Percentiles rank a stretch among this genome's conserved stretches.
These are phyloP conservation scores for Cymbidium sinense DNA, from an alignment of 106 monocot genomes.

Conservation along the genomic window DNA sequence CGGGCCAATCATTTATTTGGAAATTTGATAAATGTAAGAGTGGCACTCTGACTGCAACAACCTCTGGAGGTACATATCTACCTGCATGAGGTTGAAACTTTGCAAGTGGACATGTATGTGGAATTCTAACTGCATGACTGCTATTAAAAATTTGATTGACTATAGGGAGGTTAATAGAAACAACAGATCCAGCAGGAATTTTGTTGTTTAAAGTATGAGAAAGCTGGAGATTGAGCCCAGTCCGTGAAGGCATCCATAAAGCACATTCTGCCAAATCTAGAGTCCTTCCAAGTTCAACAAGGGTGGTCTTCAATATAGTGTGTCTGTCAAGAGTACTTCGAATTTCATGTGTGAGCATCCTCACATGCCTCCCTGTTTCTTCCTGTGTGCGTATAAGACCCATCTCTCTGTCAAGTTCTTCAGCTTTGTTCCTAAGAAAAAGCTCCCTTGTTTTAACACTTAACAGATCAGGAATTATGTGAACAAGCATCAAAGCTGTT, in stretches of 20 bases:
- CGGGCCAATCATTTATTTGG: constrained; percentile 85
- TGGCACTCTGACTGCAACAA: constrained; percentile 73
- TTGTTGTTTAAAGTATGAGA: constrained; percentile 67
- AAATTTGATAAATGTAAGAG: constrained; percentile 86
- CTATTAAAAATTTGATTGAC: constrained; percentile 77
- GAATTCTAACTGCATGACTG: constrained; percentile 62
- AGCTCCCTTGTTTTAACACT: constrained; percentile 79
- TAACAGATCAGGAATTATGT: constrained; percentile 87
- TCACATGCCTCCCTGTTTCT: constrained; percentile 86
- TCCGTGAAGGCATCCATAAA: constrained; percentile 87
- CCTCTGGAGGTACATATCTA: constrained; percentile 68
- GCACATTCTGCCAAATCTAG: constrained; percentile 75
- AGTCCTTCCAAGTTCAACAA: constrained; percentile 69
- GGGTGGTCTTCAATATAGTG: constrained; percentile 13
- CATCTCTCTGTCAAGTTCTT: constrained; percentile 80
- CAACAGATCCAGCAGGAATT: constrained; percentile 35
- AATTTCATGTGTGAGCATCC: constrained; percentile 92
- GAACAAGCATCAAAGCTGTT: constrained; percentile 84
- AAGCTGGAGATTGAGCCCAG: constrained; percentile 66
- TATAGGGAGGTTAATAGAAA: constrained; percentile 68
- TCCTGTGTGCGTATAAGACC: constrained; percentile 85
- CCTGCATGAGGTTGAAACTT: constrained; percentile 39
- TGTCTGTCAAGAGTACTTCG: constrained; percentile 86
- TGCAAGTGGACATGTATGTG: constrained; percentile 62
- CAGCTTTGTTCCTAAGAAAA: constrained; percentile 79